Evolutionary conservation across 768 basidiomycete genomes (phyloP).

Genomic region (Coprinellus micaceus): DNA sequence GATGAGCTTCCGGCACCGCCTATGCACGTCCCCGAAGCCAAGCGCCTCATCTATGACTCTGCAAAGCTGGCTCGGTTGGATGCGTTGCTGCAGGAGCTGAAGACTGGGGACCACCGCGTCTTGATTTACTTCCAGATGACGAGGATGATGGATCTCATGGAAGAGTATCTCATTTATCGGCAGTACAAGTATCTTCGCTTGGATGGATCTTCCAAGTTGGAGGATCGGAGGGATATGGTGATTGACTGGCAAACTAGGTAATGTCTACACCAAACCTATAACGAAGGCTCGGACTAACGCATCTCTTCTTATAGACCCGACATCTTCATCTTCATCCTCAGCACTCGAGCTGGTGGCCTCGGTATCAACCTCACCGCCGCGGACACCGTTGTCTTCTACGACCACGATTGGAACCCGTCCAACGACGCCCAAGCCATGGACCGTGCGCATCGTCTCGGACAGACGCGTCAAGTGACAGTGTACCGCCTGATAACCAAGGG

Average conservation of each 20-base stretch:
- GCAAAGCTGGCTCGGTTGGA: conserved; percentile 94
- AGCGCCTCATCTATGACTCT: conserved; percentile 92
- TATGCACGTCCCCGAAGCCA: conserved; percentile 93
- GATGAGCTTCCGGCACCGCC: conserved; percentile 76
- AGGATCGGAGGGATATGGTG: conserved; percentile 98
- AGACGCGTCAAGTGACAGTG: conserved; percentile 95
- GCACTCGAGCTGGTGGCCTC: conserved; percentile 92
- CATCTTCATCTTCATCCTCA: conserved; percentile 85
- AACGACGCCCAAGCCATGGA: conserved; percentile 99
- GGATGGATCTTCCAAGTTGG: conserved; percentile 91
- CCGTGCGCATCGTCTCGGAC: conserved; percentile 92
- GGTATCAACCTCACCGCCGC: conserved; percentile 96
- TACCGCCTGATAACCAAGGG: conserved; percentile 92
- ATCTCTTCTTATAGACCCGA: conserved; percentile 57
- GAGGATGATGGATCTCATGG: conserved; percentile 98
- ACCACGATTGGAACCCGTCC: conserved; percentile 95
- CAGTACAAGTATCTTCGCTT: conserved; percentile 93
- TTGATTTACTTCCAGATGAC: conserved; percentile 99
- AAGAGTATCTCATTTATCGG: conserved; percentile 95
- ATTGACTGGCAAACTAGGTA: conserved; percentile 98
- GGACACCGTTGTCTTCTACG: conserved; percentile 94
- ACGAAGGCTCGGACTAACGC: conserved; percentile 3
- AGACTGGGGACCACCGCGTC: conserved; percentile 88
- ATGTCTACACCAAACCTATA: conserved; percentile 17
- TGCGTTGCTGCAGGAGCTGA: conserved; percentile 84